These are phyloP conservation scores for Pleurotus giganteus DNA, from an alignment of 768 basidiomycete genomes.

Conservation along the genomic window DNA sequence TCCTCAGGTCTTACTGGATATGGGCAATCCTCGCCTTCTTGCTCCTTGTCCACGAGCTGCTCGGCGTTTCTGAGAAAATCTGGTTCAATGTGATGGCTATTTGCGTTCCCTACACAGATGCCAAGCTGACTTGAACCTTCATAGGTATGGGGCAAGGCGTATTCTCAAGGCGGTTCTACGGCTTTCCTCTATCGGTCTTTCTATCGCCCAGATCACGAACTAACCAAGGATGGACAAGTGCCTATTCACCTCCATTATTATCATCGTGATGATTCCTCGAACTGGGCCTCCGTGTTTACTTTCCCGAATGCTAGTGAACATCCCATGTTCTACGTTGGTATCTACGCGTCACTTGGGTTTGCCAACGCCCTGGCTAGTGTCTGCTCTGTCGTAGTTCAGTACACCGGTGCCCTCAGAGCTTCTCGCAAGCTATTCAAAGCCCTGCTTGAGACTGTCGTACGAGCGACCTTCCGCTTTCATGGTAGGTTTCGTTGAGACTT, in stretches of 20 bases:
- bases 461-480: conserved; percentile 83
- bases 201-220: conserved; percentile 34
- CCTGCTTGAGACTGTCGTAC: conserved; percentile 67
- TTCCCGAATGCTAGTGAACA: conserved; percentile 54
- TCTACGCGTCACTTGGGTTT: conserved; percentile 64
- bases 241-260: conserved; percentile 19
- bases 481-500: conserved; percentile 20
- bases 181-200: conserved; percentile 34
- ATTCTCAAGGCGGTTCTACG: conserved; percentile 29
- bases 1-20: conserved; percentile 57
- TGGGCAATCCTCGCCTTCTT: conserved; percentile 54
- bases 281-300: conserved; percentile 20
- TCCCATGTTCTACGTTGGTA: conserved; percentile 69
- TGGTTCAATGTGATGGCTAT: conserved; percentile 64
- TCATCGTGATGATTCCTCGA: conserved; percentile 16
- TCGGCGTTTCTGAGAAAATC: conserved; percentile 59
- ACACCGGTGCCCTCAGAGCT: conserved; percentile 55
- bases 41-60: conserved; percentile 40
- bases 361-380: conserved; percentile 45
- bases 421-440: conserved; percentile 44
- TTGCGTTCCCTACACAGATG: background rate
- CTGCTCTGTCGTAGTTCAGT: conserved; percentile 49
- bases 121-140: background rate
- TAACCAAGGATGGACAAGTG: conserved; percentile 29
- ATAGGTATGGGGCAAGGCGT: conserved; percentile 69